Percentiles rank a stretch among this genome's conserved stretches.
Conservation (phyloP, 2,329 filamentous ascomycete genomes). For the Hymenoscyphus fraxineus region DNA sequence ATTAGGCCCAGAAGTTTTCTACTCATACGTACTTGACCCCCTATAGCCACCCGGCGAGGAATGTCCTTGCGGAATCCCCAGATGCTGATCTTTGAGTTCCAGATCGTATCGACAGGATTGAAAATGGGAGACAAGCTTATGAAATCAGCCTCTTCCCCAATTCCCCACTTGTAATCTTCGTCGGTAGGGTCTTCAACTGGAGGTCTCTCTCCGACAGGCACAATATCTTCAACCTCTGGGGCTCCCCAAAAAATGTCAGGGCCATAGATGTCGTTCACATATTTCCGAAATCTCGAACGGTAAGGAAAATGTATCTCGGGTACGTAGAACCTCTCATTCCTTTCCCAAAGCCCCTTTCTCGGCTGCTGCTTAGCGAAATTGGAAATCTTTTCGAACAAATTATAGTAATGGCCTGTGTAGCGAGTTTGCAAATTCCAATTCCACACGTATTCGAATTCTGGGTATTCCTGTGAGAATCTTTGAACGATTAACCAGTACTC, state of each 20-base stretch:
- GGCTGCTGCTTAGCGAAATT: slow-evolving; percentile 66
- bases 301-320: slow-evolving; percentile 70
- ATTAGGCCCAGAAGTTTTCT: background rate
- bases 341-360: slow-evolving; percentile 72
- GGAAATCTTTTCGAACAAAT: slow-evolving; percentile 65
- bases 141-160: background rate
- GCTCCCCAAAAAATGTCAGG: slow-evolving; percentile 27
- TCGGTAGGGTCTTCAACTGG: background rate
- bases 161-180: background rate
- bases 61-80: background rate
- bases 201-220: background rate
- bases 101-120: background rate
- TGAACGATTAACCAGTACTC: slow-evolving; percentile 66
- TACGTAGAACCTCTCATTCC: slow-evolving; percentile 72
- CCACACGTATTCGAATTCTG: slow-evolving; percentile 65
- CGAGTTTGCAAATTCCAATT: slow-evolving; percentile 70
- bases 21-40: background rate
- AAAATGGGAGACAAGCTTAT: background rate
- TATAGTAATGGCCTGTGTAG: slow-evolving; percentile 64
- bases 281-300: slow-evolving; percentile 59
- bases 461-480: slow-evolving; percentile 55
- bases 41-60: background rate
- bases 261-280: slow-evolving; percentile 52
- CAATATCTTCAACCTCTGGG: background rate
- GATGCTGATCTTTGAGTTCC: background rate